phyloP scores from a whole-genome alignment of 139 green algal genomes.

The Spirogloea muscicola region DNA sequence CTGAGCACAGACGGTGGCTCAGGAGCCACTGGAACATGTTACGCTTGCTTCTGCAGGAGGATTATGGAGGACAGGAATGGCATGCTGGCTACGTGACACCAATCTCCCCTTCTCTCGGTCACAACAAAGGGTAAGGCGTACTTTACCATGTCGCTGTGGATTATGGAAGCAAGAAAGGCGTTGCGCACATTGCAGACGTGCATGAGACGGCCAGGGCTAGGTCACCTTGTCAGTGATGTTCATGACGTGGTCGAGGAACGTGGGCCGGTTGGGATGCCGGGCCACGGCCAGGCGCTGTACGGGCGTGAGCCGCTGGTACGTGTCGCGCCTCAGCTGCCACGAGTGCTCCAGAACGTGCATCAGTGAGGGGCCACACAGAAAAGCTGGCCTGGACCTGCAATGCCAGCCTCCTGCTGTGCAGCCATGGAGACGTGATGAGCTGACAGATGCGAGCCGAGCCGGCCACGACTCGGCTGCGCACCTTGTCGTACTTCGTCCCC shows the following conservation, averaged over 20 bases:
- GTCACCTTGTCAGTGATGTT: slow-evolving; percentile 93
- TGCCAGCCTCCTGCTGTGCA: neutral
- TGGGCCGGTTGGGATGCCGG: slow-evolving; percentile 89
- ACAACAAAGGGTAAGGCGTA: no score
- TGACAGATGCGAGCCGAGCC: neutral
- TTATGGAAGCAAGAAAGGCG: no score
- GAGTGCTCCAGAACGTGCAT: no score
- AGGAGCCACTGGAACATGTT: no score
- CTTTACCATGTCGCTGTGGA: no score
- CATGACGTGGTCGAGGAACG: slow-evolving; percentile 93
- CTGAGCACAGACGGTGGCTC: slow-evolving; percentile 16
- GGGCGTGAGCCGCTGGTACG: slow-evolving; percentile 85
- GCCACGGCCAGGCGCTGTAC: slow-evolving; percentile 89
- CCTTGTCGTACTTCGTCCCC: slow-evolving; percentile 39
- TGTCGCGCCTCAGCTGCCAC: slow-evolving; percentile 88
- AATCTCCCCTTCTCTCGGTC: no score
- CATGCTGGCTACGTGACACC: no score
- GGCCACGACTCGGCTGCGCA: no score
- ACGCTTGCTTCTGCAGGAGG: no score
- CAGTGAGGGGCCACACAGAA: neutral
- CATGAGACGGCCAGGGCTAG: neutral
- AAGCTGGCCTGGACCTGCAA: neutral
- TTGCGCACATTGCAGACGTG: no score
- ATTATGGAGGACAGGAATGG: no score
- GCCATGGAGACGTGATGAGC: neutral